Base-by-base conservation (phyloP, 108 stramenopile genomes). In the Chaetoceros muelleri region DNA sequence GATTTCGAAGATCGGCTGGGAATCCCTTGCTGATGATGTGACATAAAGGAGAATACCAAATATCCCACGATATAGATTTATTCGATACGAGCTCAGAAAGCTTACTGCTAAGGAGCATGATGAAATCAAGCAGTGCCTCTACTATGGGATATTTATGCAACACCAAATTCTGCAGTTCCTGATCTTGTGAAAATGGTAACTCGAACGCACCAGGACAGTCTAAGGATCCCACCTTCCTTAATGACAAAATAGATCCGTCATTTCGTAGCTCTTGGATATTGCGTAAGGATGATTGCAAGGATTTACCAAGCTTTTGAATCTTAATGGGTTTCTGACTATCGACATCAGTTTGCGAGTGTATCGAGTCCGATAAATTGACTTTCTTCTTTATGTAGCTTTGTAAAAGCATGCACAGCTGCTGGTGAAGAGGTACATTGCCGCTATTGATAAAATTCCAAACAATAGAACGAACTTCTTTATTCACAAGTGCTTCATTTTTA, bases 1-100 rank as follows among this genome's bases (percentile, higher is more conserved):
- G 49, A 30, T 58, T 27, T 46, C 73, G 65, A 5, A 82, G 19
- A 13, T 53, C 46, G 0, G 65, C 27, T 3, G 60, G 55, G 10
- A 58, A 58, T 51, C 56, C 58, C 21, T 73, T 67, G 46, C 73
- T 69, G 16, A 77, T 74, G 2, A 90, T 79, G 52, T 76, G 71
- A 28, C 84, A 90, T 20, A 90, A 61, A 45, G 85, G 66, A 5
- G 82, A 71, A 55, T 72, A 80, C 87, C 87, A 90, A 24, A 72
- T 54, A 19, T 28, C 40, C 24, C 48, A 40, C 29, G 34, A 48
- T 2, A 34, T 62, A 62, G 54, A 66, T 21, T 48, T 69, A n/a
- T 45, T 3, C 16, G 28, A 3, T 27, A 51, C 50, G 25, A 44
- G 53, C 29, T 57, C 30, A 7, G 67, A 56, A 48, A 71, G 82